Evolutionary conservation across 1,284 basidiomycete genomes (phyloP), one percentile per base, ranked within the genome.

Genomic region (Cutaneotrichosporon curvatum): DNA sequence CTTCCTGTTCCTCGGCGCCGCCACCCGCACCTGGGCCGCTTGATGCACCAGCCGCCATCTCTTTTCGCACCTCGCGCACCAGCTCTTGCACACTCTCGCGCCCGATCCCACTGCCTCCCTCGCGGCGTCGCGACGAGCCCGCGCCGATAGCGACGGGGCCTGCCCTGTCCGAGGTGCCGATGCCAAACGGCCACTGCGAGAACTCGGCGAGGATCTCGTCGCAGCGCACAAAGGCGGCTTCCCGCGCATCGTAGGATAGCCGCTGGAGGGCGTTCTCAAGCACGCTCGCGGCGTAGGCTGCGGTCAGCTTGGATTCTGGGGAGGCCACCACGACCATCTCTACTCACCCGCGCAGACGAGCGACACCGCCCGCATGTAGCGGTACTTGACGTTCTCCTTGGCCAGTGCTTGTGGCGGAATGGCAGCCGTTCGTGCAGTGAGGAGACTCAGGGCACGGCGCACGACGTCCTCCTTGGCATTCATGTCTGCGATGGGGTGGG

Each of bases 171-270:
- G 63, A 51, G 21, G 67, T 67, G 41, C 62, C 61, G 45, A 65
- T 59, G 6, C 88, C 87, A 63, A 88, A 90, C 4, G 91, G 91
- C 89, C 89, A 96, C 22, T 77, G 78, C 23, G 81, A 79, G 70
- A 95, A 95, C 71, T 92, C 90, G 37, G 81, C 83, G 22, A 96
- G 75, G 30, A 95, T 81, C 58, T 95, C 91, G 66, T 96, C 91
- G 59, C 87, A 90, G 51, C 91, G 77, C 54, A 81, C 81, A 66
- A 95, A 92, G 25, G 90, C 90, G 1, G 81, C 82, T 74, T 96
- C 91, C 40, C 91, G 75, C 48, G 89, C 85, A 68, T 95, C 91
- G 61, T 92, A 95, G 10, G 81, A 83, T 22, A 95, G 74, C 55
- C 87, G 76, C 47, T 82, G 81, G 56, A 95, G 84, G 12, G 88